These are phyloP conservation scores for Dalbergia cochinchinensis DNA, from an alignment of 306 rosid species.

Conservation along the genomic window DNA sequence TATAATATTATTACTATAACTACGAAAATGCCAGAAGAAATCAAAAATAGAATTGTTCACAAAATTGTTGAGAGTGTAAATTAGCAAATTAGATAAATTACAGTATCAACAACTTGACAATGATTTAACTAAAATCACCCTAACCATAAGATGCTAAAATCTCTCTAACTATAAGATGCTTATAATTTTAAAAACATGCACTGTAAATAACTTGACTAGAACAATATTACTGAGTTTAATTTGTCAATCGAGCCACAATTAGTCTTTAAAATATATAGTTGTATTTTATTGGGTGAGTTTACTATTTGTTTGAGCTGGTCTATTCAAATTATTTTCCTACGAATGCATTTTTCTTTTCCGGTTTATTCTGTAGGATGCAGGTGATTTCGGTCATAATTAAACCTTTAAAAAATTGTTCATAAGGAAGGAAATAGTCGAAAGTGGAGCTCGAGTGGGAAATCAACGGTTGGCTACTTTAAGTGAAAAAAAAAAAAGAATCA, in stretches of 20 bases:
- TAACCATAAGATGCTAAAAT: not conserved
- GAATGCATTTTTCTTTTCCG: too few species aligned
- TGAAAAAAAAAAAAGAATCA: slow-evolving; percentile 9
- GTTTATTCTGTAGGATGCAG: too few species aligned
- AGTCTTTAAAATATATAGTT: not conserved
- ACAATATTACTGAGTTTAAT: not conserved
- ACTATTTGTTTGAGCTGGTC: not conserved
- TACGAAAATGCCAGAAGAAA: not conserved
- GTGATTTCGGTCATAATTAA: slow-evolving; percentile 14
- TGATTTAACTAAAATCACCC: too few species aligned
- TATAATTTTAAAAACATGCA: too few species aligned
- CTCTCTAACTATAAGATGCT: not conserved
- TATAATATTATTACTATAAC: not conserved
- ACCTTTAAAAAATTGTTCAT: not conserved
- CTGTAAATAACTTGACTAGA: too few species aligned
- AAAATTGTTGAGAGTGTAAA: not conserved
- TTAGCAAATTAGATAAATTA: not conserved
- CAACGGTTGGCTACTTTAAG: not conserved
- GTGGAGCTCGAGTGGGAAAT: not conserved
- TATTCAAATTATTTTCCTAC: too few species aligned
- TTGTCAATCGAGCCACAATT: not conserved
- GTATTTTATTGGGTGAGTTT: not conserved
- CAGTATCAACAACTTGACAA: not conserved
- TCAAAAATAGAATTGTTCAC: not conserved
- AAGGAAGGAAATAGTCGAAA: not conserved